phyloP scores from a whole-genome alignment of 768 basidiomycete species.

The Auricularia auricula-judae region DNA sequence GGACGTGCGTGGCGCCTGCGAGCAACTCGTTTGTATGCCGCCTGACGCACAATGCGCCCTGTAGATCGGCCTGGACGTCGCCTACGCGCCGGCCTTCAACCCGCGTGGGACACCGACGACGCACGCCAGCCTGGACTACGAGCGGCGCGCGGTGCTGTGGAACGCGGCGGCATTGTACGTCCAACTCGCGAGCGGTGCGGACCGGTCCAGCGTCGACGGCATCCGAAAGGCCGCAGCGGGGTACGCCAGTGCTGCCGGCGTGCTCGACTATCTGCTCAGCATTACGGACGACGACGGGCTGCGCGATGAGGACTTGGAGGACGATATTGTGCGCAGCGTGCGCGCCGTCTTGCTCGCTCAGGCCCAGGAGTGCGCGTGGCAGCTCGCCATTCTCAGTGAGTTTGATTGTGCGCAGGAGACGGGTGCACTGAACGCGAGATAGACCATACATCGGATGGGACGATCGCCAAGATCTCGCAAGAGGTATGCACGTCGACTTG shows the following conservation, averaged over 20 bases:
- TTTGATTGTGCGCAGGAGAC: not conserved
- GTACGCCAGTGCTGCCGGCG: constrained; percentile 66
- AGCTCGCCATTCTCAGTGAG: constrained; percentile 73
- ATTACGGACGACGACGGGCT: constrained; percentile 39
- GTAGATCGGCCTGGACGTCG: constrained; percentile 59
- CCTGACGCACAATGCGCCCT: not conserved
- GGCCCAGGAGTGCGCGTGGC: constrained; percentile 96
- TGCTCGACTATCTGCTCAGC: constrained; percentile 47
- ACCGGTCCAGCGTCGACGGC: constrained; percentile 63
- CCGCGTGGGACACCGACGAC: constrained; percentile 45
- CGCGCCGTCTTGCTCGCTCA: constrained; percentile 70
- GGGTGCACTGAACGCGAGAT: constrained; percentile 1
- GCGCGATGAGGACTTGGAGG: constrained; percentile 45
- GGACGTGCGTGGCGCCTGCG: constrained; percentile 40
- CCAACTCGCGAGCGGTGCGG: constrained; percentile 60
- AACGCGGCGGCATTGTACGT: constrained; percentile 84
- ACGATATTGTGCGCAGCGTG: not conserved
- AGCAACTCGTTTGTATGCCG: not conserved
- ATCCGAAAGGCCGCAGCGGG: constrained; percentile 61
- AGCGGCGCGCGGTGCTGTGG: constrained; percentile 68
- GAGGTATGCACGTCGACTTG: not conserved
- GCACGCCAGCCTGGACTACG: constrained; percentile 67
- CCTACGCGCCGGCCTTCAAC: constrained; percentile 67
- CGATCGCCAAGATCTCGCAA: constrained; percentile 49
- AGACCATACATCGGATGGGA: constrained; percentile 68